A percentile compares a stretch with the other conserved stretches of the same genome.
These are phyloP conservation scores for Metarhizium anisopliae DNA, from an alignment of 2,329 filamentous ascomycete genomes.

Conservation along the genomic window DNA sequence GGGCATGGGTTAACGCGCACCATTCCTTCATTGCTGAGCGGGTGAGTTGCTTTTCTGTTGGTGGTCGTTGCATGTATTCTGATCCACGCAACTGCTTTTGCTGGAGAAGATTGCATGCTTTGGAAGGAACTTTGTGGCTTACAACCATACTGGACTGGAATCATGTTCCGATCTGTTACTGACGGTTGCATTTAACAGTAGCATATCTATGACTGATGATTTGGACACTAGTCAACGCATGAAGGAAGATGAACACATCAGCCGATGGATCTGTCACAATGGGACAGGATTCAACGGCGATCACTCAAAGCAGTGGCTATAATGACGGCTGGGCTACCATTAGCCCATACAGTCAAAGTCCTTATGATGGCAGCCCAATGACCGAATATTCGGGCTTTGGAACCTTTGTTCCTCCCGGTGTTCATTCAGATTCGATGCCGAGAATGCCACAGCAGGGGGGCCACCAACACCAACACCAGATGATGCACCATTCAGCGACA, in stretches of 20 bases:
- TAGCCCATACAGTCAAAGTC: constrained; percentile 55
- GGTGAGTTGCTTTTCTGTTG: no score
- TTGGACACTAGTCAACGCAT: constrained; percentile 1
- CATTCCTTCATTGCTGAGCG: background rate
- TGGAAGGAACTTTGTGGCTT: background rate
- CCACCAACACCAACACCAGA: constrained; percentile 17
- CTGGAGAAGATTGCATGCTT: no score
- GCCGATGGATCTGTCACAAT: constrained; percentile 21
- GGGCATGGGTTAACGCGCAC: constrained; percentile 1
- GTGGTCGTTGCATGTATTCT: no score
- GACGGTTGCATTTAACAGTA: background rate
- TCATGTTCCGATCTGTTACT: background rate
- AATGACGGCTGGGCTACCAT: constrained; percentile 47
- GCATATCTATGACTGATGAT: background rate
- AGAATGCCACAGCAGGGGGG: constrained; percentile 48
- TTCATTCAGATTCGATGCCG: constrained; percentile 41
- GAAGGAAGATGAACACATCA: constrained; percentile 23
- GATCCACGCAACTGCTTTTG: no score
- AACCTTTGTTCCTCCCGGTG: constrained; percentile 43
- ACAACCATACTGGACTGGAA: background rate
- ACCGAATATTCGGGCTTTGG: constrained; percentile 55
- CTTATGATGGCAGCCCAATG: constrained; percentile 41
- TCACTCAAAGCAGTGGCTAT: constrained; percentile 22
- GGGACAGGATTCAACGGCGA: constrained; percentile 19
- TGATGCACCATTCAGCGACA: constrained; percentile 21